A percentile compares a stretch with the other conserved stretches of the same genome.
phyloP scores from a whole-genome alignment of 176 grass and related monocot genomes.

The Dendrocalamus sinicus region DNA sequence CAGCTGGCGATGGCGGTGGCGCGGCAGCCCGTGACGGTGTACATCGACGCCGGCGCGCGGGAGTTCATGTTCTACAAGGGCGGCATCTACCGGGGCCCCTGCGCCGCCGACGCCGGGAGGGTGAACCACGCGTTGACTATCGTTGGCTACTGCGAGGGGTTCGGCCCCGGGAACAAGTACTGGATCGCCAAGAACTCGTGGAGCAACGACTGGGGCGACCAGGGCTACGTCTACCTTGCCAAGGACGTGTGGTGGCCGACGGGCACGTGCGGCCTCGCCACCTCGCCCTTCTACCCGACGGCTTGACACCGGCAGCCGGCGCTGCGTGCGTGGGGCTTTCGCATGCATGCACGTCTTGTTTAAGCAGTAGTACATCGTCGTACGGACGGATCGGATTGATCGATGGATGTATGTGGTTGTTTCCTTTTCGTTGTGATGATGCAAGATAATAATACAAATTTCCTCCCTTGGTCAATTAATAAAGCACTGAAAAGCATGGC shows the following conservation, averaged over 20 bases:
- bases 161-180: slow-evolving; percentile 32
- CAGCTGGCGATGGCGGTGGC: slow-evolving; percentile 49
- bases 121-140: slow-evolving; percentile 55
- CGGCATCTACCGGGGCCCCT: slow-evolving; percentile 50
- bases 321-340: not conserved
- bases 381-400: not conserved
- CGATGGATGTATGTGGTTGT: not conserved
- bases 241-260: slow-evolving; percentile 35
- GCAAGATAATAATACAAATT: not conserved
- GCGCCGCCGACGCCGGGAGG: not conserved
- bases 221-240: slow-evolving; percentile 47
- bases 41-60: slow-evolving; percentile 29
- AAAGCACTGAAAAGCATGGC: not conserved
- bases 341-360: not conserved
- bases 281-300: slow-evolving; percentile 47
- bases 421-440: not conserved
- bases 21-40: slow-evolving; percentile 57
- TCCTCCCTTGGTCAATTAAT: not conserved
- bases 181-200: slow-evolving; percentile 67
- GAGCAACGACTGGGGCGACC: slow-evolving; percentile 53
- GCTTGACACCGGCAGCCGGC: slow-evolving; percentile 8
- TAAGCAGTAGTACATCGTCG: not conserved
- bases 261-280: slow-evolving; percentile 51
- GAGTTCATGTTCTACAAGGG: slow-evolving; percentile 58
- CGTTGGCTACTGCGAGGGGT: slow-evolving; percentile 53